phyloP scores from a whole-genome alignment of 352 stramenopile genomes.

The Phytopythium ostracodes region DNA sequence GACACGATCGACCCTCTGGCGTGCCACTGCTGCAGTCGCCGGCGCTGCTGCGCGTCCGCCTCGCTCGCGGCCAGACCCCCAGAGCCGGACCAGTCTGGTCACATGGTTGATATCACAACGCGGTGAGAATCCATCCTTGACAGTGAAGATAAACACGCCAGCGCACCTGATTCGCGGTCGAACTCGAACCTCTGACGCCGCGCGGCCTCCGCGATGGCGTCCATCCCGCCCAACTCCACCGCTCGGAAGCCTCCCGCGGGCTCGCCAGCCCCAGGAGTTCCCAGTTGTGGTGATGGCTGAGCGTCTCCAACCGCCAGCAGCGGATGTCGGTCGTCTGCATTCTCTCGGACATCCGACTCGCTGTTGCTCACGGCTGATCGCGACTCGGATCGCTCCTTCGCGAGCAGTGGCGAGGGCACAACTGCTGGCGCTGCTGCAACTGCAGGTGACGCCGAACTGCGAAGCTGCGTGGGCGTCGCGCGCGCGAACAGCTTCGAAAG shows the following conservation, averaged over 20 bases:
- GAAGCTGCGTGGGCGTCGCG: slow-evolving; percentile 2
- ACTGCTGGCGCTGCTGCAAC: neutral
- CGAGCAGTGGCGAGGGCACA: neutral
- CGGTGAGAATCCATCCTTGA: neutral
- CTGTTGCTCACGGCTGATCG: neutral
- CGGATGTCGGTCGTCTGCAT: neutral
- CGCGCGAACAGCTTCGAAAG: slow-evolving; percentile 22
- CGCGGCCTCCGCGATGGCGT: slow-evolving; percentile 23
- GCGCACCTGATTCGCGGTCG: slow-evolving; percentile 15
- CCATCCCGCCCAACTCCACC: slow-evolving; percentile 19
- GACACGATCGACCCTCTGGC: neutral
- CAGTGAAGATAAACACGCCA: neutral
- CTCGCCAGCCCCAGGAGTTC: neutral
- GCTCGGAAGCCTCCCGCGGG: slow-evolving; percentile 6
- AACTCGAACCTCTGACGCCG: slow-evolving; percentile 31
- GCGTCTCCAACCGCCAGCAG: neutral
- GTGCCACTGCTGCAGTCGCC: neutral
- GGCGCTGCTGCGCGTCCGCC: neutral
- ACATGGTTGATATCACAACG: neutral
- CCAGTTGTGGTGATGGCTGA: neutral
- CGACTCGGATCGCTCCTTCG: neutral
- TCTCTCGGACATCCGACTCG: neutral
- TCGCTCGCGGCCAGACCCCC: neutral
- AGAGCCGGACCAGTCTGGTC: neutral
- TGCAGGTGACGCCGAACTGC: neutral